A percentile compares a stretch with the other conserved stretches of the same genome.
Evolutionary conservation across 1,284 basidiomycete genomes (phyloP).

Genomic region (Malassezia pachydermatis): DNA sequence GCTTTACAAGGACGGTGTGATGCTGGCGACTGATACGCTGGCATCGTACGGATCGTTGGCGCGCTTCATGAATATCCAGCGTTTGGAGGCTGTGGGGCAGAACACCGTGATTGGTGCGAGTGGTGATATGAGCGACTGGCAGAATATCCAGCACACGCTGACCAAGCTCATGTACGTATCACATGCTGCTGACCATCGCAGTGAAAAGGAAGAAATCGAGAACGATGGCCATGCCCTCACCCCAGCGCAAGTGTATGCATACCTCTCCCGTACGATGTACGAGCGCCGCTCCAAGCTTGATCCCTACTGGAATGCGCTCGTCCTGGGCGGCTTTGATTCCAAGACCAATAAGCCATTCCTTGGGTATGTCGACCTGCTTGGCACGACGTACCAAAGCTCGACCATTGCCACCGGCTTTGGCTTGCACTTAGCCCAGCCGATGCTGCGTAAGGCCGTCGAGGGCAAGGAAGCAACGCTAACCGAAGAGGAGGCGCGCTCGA

Average conservation of each 20-base stretch:
- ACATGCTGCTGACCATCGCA: constrained; percentile 29
- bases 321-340: constrained; percentile 60
- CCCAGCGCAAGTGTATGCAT: constrained; percentile 85
- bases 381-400: constrained; percentile 86
- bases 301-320: constrained; percentile 87
- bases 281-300: constrained; percentile 73
- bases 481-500: constrained; percentile 66
- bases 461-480: constrained; percentile 64
- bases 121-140: constrained; percentile 97
- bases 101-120: constrained; percentile 76
- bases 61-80: constrained; percentile 86
- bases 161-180: constrained; percentile 32
- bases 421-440: constrained; percentile 82
- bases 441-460: constrained; percentile 81
- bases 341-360: constrained; percentile 50
- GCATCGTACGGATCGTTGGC: constrained; percentile 96
- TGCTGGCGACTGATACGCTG: constrained; percentile 98
- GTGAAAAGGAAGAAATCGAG: constrained; percentile 66
- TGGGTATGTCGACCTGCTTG: constrained; percentile 89
- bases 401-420: constrained; percentile 95
- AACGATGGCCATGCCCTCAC: constrained; percentile 76
- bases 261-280: constrained; percentile 85
- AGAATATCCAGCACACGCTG: constrained; percentile 67
- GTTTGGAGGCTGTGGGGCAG: constrained; percentile 71
- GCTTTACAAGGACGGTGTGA: constrained; percentile 89